Conservation (phyloP, 2,329 filamentous ascomycete species). For the Hypoxylon sp. region DNA sequence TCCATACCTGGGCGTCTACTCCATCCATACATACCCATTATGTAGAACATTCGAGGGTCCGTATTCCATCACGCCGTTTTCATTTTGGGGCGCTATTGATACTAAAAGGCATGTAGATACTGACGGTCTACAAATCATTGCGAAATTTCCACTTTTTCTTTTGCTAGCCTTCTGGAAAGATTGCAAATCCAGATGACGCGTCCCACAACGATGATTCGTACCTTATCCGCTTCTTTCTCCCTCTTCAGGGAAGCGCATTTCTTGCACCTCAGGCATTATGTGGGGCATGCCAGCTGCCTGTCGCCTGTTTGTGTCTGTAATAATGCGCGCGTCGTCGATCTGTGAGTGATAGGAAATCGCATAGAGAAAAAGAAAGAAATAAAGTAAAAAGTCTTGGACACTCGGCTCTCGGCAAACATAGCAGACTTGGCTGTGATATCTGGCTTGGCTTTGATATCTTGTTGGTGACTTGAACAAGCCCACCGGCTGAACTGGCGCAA, state of each 20-base stretch:
- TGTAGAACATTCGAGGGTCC: constrained; percentile 5
- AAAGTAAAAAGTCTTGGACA: neutral
- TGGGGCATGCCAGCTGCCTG: constrained; percentile 7
- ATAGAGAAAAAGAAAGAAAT: neutral
- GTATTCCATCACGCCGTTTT: constrained; percentile 29
- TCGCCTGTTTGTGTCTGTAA: neutral
- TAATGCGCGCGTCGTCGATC: constrained; percentile 8
- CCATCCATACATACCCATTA: neutral
- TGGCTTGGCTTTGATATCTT: neutral
- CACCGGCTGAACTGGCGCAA: neutral
- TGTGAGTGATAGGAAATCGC: neutral
- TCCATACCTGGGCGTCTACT: neutral
- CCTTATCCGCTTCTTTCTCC: neutral
- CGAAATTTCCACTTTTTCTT: constrained; percentile 11
- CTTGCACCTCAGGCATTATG: neutral
- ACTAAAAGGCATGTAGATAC: constrained; percentile 7
- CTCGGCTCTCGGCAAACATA: neutral
- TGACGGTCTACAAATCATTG: neutral
- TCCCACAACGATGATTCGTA: constrained; percentile 22
- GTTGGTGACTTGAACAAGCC: neutral
- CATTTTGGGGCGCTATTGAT: constrained; percentile 18
- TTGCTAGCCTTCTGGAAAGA: constrained; percentile 5
- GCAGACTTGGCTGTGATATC: neutral
- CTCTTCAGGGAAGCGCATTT: constrained; percentile 8
- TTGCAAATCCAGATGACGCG: constrained; percentile 28